Base-by-base conservation (phyloP, 768 basidiomycete genomes). In the Amanita fuliginea region DNA sequence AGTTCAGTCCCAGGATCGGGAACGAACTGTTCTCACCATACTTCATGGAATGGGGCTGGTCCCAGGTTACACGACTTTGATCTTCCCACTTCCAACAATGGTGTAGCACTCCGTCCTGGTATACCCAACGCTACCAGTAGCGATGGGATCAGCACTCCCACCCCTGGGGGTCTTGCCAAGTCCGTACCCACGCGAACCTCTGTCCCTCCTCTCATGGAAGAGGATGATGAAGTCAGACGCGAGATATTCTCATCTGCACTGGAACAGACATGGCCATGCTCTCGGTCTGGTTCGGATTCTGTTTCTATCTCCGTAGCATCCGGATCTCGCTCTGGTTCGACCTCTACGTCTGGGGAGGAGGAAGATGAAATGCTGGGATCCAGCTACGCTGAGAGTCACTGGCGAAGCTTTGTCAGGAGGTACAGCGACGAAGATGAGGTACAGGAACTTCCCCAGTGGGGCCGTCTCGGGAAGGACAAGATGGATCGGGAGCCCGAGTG, bases 21-120 rank as follows among this genome's bases (percentile, higher is more conserved):
- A 47, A 57, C 46, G 18, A 57, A 59, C 16, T 57, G 57, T 47
- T 51, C 55, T 30, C 53, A 62, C n/a, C 70, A 65, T 9, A 6
- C 22, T 26, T 19, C 37, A 26, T 41, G n/a, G 21, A 41, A 30
- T 16, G 47, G 26, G 16, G 14, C 19, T 21, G 80, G 81, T 1
- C 82, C 85, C 2, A 74, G 78, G 39, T 63, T 86, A 57, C 82
- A 85, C 54, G 78, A 84, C 60, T 86, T 82, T 57, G 59, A 78
- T 35, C 62, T 83, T 46, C 70, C 76, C 30, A 55, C 67, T 11
- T 60, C 56, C 52, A 40, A 63, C 48, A 58, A 70, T 10, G 39
- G 28, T 13, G 68, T 80, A 36, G 79, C 78, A 47, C 65, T 85
- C 14, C 72, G 79, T 30, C 81, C 83, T 16, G 80, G 67, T 8